Evolutionary conservation across 176 grass and related monocot species (phyloP), one percentile per base, ranked within the genome.

Genomic region (Juncus effusus): DNA sequence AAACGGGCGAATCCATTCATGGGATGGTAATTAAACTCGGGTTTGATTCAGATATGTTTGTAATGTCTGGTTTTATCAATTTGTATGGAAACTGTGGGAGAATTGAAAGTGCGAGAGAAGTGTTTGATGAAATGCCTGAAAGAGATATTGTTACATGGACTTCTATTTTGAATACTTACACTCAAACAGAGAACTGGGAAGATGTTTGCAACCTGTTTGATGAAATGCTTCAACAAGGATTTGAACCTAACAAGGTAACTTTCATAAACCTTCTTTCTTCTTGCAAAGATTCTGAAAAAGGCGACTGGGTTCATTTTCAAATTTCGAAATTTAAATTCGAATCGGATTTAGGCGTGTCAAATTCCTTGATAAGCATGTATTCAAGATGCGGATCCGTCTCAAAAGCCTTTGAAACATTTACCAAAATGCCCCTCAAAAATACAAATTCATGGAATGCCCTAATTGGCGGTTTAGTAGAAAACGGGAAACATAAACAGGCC

Each of bases 131-230:
- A 79, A 96, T 91, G 81, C 76, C 6, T 4, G 56, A 85, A 2
- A 80, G 64, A 70, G 92, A 96, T 72, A 81, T 96, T 5, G 87
- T 96, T 36, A 78, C 87, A 13, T 96, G 92, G 92, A 96, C 92
- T 0, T 90, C 77, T 4, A 83, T 96, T 79, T 67, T 96, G 9
- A 87, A 84, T 59, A 77, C 83, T n/a, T 90, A 74, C 66, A 63
- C 81, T 1, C 79, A 81, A 2, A 10, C 56, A 57, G 44, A 77
- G 10, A 57, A 64, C 56, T 85, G 79, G 82, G 74, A 85, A 61
- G 77, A 72, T 56, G 87, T 54, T 4, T 64, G 73, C 11, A 51
- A 40, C 16, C 66, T 91, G 50, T 83, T 96, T 67, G 50, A 77
- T 71, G 66, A 83, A 45, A 91, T 96, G 87, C 75, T 80, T 61